Evolutionary conservation across 768 basidiomycete species (phyloP), one percentile per base, ranked within the genome.

Genomic region (Naganishia onofrii): DNA sequence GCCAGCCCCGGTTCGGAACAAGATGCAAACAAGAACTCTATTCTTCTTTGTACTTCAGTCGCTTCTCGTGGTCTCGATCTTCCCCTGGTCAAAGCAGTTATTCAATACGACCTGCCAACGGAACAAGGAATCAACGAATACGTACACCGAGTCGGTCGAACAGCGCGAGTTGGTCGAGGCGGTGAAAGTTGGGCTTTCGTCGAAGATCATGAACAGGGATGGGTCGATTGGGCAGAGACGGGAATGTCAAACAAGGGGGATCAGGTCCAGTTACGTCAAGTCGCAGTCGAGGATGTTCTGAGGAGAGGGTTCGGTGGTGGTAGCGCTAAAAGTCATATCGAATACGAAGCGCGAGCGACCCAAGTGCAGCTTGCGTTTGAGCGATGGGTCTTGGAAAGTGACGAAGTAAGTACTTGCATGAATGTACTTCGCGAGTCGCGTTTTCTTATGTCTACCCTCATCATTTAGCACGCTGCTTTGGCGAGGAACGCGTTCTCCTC

Each of bases 21-120:
- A 42, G 68, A 84, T 84, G 67, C 71, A 36, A 71, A 44, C 77
- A 74, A 63, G 74, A 80, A 87, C 4, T 88, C 93, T 0, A 85
- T 99, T 58, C 85, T 99, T 4, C 85, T 98, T 54, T 97, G 94
- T 79, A 99, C 96, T 0, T 95, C 93, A 10, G 94, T 99, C 64
- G 96, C 96, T 2, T 93, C 96, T n/a, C 92, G 96, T 78, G 96
- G 96, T 77, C 86, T 99, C 29, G 95, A 98, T 82, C 84, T 99
- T 31, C 93, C 93, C 6, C 85, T 91, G n/a, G 93, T 98, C 8
- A 88, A 90, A 42, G 91, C 92, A 2, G 93, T 99, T 71, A 83
- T 98, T 36, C 96, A 99, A 77, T 96, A 96, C 76, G 96, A 99
- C 79, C 86, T 98, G 26, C 95, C 96, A 0, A 98, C 96, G 0